Evolutionary conservation across 2,329 filamentous ascomycete genomes (phyloP), one percentile per base, ranked within the genome.

Genomic region (Cercospora brassicicola): DNA sequence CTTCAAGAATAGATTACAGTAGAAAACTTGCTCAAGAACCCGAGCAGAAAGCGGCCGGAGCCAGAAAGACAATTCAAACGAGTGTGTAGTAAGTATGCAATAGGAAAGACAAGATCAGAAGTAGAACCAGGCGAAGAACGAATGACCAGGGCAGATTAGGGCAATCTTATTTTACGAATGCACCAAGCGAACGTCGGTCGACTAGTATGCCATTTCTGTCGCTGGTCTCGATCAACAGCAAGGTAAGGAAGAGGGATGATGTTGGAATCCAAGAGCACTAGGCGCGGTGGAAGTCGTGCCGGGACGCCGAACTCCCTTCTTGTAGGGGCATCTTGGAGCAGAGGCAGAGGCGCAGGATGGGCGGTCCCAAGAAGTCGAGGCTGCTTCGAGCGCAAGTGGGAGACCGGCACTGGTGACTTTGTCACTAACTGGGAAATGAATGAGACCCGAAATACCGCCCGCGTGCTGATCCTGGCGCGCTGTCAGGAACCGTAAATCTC

Each of bases 171-270:
- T 51, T 23, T 30, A 28, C 23, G n/a, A 31, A 18, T 33, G 15
- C 26, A 33, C 20, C 53, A n/a, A 33, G 26, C 20, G 53, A 15
- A 57, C 9, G 13, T 57, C 53, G 45, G 45, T 51, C 30, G 26
- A 57, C 53, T 57, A 20, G 26, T 28, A 30, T 30, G n/a, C 53
- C 53, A 33, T 57, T 31, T 31, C 18, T 9, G 53, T 51, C 45
- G 20, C 45, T 23, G 45, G 45, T 26, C 23, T 30, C 26, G 53
- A 57, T 57, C 28, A 30, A 18, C 53, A 31, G 18, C 53, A 30
- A 57, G 53, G 53, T 30, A n/a, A 57, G 53, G 53, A 51, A 33
- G 53, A n/a, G 15, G 53, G 53, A 30, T 57, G 26, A 55, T 55
- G 51, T 20, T 55, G 51, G 11, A 55, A 55, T 2, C 7, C 20